Base-by-base conservation (phyloP, 2,329 filamentous ascomycete species). In the Cryphonectria carpinicola region DNA sequence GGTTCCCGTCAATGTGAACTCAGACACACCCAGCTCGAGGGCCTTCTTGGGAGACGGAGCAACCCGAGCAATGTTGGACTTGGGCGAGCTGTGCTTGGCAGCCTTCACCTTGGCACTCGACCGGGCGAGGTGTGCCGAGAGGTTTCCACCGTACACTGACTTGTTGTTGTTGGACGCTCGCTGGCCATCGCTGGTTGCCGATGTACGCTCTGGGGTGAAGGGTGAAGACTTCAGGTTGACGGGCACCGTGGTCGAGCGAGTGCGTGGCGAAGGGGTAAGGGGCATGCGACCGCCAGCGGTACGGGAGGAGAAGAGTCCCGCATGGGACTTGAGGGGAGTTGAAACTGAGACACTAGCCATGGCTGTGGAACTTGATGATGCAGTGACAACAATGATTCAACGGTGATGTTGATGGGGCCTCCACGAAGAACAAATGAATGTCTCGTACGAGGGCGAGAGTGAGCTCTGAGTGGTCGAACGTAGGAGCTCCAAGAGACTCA, bases 221-320 rank as follows among this genome's bases (percentile, higher is more conserved):
- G 93, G 93, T n/a, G 92, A 94, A 17, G 90, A 89, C 80, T 88
- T 86, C 71, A 87, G 79, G 78, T 86, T 88, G 74, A 83, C 74
- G 17, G 86, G 82, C 68, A 84, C 79, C 56, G 83, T 84, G 60
- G 84, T 82, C 46, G 85, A 84, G 74, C 90, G 88, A 73, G 86
- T 83, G 75, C 91, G 89, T 71, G 96, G 96, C 70, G 95, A 98
- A 43, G 96, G 95, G 4, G 95, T 98, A 79, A 99, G 85, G 76
- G 96, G 95, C 87, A 97, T 95, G 73, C 96, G 93, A 80, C 95
- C 94, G 84, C 95, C 95, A 82, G 95, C 96, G 80, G 95, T 96
- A 81, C 94, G 94, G 76, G 93, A 90, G 76, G 92, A 94, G 86
- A 98, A 98, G 78, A 98, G 88, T 72, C 94, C 94, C 83, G 92